Base-by-base conservation (phyloP, 768 basidiomycete genomes). In the Filobasidium floriforme region DNA sequence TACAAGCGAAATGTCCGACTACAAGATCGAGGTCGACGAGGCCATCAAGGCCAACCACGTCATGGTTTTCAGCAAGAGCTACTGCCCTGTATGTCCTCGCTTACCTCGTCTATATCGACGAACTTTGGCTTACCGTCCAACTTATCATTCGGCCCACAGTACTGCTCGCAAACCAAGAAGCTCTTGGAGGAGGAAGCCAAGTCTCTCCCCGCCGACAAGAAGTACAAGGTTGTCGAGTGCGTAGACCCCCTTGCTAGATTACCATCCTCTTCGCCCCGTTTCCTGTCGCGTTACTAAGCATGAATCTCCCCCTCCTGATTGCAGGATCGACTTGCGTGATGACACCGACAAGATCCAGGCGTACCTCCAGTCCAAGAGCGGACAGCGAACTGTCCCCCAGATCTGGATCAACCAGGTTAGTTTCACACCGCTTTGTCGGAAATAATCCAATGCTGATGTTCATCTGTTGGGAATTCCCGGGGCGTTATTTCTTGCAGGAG, bases 361-460 rank as follows among this genome's bases (percentile, higher is more conserved):
- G 22, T 76, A 78, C 71, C 71, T 78, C 54, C 69, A 73, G 46
- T 57, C 69, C 51, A 55, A 72, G 37, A 74, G 72, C 65, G 76
- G 76, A 18, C 77, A 78, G 67, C 65, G 73, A 14, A 76, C 77
- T 61, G 77, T 78, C 29, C 77, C 77, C 37, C 75, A 75, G 66
- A 71, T 78, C 7, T 78, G 73, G 69, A 76, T 78, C 72, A 71
- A 63, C 62, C 24, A 60, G 54, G 62, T 66, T 40, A n/a, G 65
- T 44, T 24, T 22, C n/a, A 7, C 28, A 59, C 7, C 28, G 14
- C 19, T 61, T 28, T 32, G 22, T 19, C 19, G 24, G 6, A 22
- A 6, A 4, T 9, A 19, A 12, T 22, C 3, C 19, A 22, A 14
- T 59, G 18, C 7, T 65, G 40, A 43, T 59, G 15, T 37, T 44